Percentiles rank a stretch among this genome's conserved stretches.
phyloP scores from a whole-genome alignment of 2,329 filamentous ascomycete genomes.

The Neopestalotiopsis sp. region DNA sequence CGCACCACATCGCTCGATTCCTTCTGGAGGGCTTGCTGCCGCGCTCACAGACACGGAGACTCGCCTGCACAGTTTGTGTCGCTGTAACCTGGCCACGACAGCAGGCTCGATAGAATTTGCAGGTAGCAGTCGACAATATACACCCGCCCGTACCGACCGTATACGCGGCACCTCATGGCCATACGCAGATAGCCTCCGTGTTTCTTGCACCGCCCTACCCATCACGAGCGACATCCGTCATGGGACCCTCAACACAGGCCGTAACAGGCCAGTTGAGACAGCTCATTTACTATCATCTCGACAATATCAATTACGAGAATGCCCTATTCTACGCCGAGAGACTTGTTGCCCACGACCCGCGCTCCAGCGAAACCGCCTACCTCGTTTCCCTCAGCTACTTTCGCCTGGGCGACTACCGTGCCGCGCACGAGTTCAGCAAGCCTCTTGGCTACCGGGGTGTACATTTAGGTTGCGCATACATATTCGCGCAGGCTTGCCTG shows the following conservation, averaged over 20 bases:
- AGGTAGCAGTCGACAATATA: background rate
- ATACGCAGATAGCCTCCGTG: conserved; percentile 29
- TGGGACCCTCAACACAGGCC: conserved; percentile 59
- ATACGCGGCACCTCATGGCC: conserved; percentile 40
- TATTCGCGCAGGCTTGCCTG: conserved; percentile 90
- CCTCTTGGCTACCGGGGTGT: conserved; percentile 71
- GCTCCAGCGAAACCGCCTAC: conserved; percentile 80
- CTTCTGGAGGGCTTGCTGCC: background rate
- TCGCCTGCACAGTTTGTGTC: background rate
- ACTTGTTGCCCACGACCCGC: conserved; percentile 81
- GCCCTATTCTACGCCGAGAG: conserved; percentile 93
- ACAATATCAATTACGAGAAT: conserved; percentile 88
- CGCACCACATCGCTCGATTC: background rate
- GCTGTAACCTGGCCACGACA: background rate
- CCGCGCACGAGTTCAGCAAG: conserved; percentile 84
- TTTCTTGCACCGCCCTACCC: conserved; percentile 21
- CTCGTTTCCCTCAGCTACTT: conserved; percentile 86
- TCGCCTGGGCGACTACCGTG: conserved; percentile 80
- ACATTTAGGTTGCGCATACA: conserved; percentile 86
- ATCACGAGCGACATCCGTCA: conserved; percentile 34
- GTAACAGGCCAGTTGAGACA: conserved; percentile 62
- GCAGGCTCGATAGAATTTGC: background rate
- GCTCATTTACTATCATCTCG: conserved; percentile 73
- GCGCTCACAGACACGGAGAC: background rate
- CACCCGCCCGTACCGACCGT: background rate